Conservation (phyloP, 306 rosid species). For the Macrotyloma uniflorum region DNA sequence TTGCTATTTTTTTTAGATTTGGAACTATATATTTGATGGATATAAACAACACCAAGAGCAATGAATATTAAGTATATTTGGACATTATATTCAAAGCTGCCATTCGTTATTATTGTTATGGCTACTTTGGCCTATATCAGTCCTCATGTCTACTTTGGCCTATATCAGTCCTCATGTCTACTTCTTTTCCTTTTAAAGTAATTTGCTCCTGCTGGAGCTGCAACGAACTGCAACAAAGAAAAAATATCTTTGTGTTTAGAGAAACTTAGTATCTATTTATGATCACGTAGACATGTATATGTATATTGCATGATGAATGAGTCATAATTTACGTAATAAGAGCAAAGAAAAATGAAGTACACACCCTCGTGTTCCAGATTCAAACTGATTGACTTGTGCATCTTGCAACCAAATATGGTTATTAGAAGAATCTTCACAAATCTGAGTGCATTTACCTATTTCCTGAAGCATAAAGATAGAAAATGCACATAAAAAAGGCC, state of each 20-base stretch:
- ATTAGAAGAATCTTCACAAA: conserved; percentile 17
- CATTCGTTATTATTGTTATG: neutral
- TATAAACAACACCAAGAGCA: neutral
- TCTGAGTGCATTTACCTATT: conserved; percentile 8
- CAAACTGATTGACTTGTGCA: too few relatives aligned
- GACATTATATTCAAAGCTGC: conserved; percentile 4
- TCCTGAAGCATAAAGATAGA: neutral
- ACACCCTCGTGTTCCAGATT: conserved; percentile 15
- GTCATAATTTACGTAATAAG: neutral
- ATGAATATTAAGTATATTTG: neutral
- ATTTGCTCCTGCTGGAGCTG: conserved; percentile 15
- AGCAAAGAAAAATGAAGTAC: neutral
- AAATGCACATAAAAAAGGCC: neutral
- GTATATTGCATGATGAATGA: too few relatives aligned
- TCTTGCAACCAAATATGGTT: too few relatives aligned
- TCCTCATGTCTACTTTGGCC: conserved; percentile 28
- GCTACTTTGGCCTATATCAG: too few relatives aligned
- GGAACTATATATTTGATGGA: neutral
- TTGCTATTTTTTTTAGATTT: neutral
- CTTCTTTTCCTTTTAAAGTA: conserved; percentile 13
- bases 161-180: neutral
- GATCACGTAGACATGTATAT: too few relatives aligned
- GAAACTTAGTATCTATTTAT: too few relatives aligned
- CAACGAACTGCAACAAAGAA: neutral
- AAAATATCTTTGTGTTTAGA: too few relatives aligned